Conservation (phyloP, 2,329 filamentous ascomycete species). For the Aspergillus brunneoviolaceus region DNA sequence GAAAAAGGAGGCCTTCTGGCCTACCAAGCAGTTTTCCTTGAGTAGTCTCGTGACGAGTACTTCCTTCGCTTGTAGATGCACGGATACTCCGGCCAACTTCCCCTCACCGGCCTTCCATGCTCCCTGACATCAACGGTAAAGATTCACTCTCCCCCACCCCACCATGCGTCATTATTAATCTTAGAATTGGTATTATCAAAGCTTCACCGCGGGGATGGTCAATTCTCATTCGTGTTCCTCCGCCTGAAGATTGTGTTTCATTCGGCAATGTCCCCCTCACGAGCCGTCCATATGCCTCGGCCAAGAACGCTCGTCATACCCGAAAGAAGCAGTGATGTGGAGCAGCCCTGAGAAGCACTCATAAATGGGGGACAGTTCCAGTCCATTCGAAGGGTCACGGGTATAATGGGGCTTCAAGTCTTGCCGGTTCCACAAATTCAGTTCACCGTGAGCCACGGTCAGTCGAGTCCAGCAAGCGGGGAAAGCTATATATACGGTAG, state of each 20-base stretch:
- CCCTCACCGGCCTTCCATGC: neutral
- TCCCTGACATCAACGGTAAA: no score
- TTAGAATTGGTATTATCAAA: neutral
- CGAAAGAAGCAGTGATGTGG: neutral
- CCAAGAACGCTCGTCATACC: neutral
- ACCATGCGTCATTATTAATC: neutral
- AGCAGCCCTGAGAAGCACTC: neutral
- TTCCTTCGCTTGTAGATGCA: neutral
- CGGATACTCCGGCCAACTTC: neutral
- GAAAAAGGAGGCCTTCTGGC: constrained; percentile 23
- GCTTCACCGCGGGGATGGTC: neutral
- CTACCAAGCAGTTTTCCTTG: neutral
- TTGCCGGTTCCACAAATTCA: no score
- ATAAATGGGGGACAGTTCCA: neutral
- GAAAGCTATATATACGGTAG: neutral
- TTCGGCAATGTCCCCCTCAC: neutral
- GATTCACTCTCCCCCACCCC: neutral
- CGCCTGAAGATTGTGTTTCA: neutral
- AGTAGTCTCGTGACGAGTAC: neutral
- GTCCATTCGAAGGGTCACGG: neutral
- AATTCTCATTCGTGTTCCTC: neutral
- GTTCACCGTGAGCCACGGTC: neutral
- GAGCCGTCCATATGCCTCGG: neutral
- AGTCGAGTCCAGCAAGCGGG: no score
- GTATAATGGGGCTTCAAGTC: neutral